These are phyloP conservation scores for Apiotrichum akiyoshidainum DNA, from an alignment of 1,284 basidiomycete species.

Conservation along the genomic window DNA sequence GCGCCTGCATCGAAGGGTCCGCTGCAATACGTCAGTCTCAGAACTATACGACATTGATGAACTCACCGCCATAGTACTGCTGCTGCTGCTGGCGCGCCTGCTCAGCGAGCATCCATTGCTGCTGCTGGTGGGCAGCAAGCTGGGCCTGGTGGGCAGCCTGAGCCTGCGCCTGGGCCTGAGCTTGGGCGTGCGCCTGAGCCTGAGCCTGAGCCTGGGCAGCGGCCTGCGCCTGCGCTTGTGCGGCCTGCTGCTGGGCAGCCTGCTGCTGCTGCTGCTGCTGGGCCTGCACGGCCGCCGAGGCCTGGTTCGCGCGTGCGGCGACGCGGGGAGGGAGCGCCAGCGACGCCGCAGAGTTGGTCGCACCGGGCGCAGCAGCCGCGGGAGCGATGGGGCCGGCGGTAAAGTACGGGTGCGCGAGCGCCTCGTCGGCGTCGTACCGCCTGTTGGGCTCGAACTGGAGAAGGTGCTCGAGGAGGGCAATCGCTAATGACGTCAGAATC, in stretches of 20 bases:
- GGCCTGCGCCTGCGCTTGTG: slow-evolving; percentile 36
- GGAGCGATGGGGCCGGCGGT: slow-evolving; percentile 52
- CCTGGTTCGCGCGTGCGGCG: slow-evolving; percentile 41
- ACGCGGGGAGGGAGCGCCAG: slow-evolving; percentile 43
- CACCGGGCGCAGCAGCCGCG: slow-evolving; percentile 36
- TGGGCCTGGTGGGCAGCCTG: slow-evolving; percentile 31
- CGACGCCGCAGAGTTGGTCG: slow-evolving; percentile 32
- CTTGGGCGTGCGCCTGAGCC: slow-evolving; percentile 47
- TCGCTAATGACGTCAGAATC: slow-evolving; percentile 57
- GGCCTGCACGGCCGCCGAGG: slow-evolving; percentile 42
- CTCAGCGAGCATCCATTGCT: slow-evolving; percentile 28
- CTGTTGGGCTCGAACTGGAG: slow-evolving; percentile 95
- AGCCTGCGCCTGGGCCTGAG: slow-evolving; percentile 44
- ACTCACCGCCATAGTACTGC: slow-evolving; percentile 38
- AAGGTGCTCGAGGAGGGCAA: slow-evolving; percentile 90
- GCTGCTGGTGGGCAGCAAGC: slow-evolving; percentile 40
- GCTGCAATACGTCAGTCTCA: background rate
- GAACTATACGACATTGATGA: too few relatives aligned
- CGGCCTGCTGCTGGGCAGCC: slow-evolving; percentile 47
- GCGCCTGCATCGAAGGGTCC: slow-evolving; percentile 18
- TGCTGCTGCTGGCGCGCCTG: slow-evolving; percentile 30
- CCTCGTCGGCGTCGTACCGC: slow-evolving; percentile 87
- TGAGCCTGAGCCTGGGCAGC: slow-evolving; percentile 22
- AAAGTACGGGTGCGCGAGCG: slow-evolving; percentile 91
- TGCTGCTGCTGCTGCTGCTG: slow-evolving; percentile 24